phyloP scores from a whole-genome alignment of 768 basidiomycete species.

The Pulveroboletus ravenelii region DNA sequence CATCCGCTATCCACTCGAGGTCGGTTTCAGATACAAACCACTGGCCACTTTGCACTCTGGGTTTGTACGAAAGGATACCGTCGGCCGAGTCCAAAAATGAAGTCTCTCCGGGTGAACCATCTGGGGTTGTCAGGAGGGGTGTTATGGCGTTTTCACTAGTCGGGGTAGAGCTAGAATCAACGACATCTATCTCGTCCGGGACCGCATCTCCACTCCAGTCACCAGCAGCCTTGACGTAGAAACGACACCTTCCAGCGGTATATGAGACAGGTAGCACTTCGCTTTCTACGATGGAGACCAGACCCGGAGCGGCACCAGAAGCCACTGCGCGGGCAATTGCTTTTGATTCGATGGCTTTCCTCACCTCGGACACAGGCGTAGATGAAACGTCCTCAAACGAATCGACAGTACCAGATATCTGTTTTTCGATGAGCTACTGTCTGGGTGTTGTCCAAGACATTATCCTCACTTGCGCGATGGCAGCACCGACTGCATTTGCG shows the following conservation, averaged over 20 bases:
- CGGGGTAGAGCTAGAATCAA: neutral
- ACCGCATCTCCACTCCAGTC: conserved; percentile 35
- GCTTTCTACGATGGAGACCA: conserved; percentile 50
- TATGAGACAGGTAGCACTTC: conserved; percentile 45
- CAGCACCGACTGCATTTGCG: conserved; percentile 61
- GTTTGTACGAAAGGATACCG: conserved; percentile 34
- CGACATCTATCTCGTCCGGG: conserved; percentile 20
- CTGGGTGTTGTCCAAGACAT: neutral
- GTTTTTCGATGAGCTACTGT: conserved; percentile 8
- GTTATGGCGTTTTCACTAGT: conserved; percentile 3
- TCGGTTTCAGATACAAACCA: conserved; percentile 47
- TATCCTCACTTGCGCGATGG: conserved; percentile 35
- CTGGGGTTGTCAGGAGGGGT: neutral
- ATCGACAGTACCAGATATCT: conserved; percentile 44
- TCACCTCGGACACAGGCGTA: conserved; percentile 28
- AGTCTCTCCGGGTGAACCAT: conserved; percentile 8
- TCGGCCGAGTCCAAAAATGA: conserved; percentile 13
- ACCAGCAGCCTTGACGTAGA: conserved; percentile 60
- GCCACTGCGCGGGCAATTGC: conserved; percentile 42
- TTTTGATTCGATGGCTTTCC: conserved; percentile 32
- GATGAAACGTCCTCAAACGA: conserved; percentile 40
- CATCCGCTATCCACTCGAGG: conserved; percentile 57
- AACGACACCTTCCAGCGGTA: conserved; percentile 31
- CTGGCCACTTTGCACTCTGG: conserved; percentile 35
- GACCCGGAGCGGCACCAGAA: conserved; percentile 41